These are phyloP conservation scores for Pseudogymnoascus sp. DNA, from an alignment of 2,329 filamentous ascomycete species.

Conservation along the genomic window DNA sequence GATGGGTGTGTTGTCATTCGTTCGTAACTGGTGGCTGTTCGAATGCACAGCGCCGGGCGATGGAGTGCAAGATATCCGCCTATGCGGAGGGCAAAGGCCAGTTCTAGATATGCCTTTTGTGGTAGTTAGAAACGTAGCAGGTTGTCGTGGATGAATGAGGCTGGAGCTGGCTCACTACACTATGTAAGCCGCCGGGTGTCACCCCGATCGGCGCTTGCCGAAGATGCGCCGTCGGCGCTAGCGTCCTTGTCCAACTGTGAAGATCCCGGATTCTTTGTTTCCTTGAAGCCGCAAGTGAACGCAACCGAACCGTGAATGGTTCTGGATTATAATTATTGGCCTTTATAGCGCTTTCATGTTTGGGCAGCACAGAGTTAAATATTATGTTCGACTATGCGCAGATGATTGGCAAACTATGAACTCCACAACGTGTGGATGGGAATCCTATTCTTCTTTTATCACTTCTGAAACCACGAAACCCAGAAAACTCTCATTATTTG, in stretches of 20 bases:
- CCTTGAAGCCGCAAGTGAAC: neutral
- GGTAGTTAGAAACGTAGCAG: neutral
- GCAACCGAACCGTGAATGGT: neutral
- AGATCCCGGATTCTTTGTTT: neutral
- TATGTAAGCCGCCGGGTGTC: slow-evolving; percentile 1
- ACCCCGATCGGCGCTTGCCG: neutral
- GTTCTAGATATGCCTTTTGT: neutral
- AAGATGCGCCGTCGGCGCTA: neutral
- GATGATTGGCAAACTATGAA: neutral
- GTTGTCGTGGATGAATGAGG: neutral
- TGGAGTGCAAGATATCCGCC: neutral
- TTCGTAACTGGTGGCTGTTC: neutral
- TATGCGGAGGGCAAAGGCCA: neutral
- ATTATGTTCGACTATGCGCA: neutral
- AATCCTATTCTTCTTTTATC: neutral
- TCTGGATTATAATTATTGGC: neutral
- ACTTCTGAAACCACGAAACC: neutral
- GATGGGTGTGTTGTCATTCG: neutral
- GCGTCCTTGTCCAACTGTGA: neutral
- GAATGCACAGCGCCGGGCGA: neutral
- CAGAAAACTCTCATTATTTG: neutral
- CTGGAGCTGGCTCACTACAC: neutral
- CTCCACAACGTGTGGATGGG: no score
- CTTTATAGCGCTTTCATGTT: neutral
- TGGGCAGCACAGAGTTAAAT: neutral